A percentile compares a stretch with the other conserved stretches of the same genome.
phyloP scores from a whole-genome alignment of 768 basidiomycete species.

The Astraeus odoratus region DNA sequence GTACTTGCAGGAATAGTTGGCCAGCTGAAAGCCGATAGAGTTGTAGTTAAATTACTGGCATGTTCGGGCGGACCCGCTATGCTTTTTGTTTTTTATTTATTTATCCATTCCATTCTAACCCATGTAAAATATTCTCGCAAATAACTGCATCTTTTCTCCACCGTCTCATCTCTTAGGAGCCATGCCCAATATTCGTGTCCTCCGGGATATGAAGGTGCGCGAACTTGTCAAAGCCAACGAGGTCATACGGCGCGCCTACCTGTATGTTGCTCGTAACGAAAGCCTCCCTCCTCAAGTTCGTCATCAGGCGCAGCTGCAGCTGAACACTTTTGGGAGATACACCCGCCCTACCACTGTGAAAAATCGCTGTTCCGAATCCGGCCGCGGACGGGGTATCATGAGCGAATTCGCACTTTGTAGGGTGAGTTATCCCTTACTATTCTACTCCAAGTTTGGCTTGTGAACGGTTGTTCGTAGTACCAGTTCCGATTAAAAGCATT shows the following conservation, averaged over 20 bases:
- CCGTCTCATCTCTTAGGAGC: conserved; percentile 15
- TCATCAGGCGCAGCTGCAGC: conserved; percentile 89
- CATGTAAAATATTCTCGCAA: not conserved
- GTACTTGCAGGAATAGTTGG: not conserved
- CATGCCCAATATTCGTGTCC: conserved; percentile 43
- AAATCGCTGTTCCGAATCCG: conserved; percentile 82
- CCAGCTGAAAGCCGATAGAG: too few species aligned
- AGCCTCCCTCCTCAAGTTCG: conserved; percentile 82
- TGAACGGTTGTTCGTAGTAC: conserved; percentile 44
- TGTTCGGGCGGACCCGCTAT: too few species aligned
- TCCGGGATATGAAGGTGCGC: conserved; percentile 77
- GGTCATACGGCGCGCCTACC: conserved; percentile 80
- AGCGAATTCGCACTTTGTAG: conserved; percentile 84
- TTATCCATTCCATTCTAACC: conserved; percentile 6
- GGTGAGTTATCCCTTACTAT: conserved; percentile 33
- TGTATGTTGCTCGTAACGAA: conserved; percentile 90
- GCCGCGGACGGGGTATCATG: conserved; percentile 81
- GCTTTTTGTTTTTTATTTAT: too few species aligned
- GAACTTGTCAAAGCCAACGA: conserved; percentile 68
- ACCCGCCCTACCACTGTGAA: conserved; percentile 84
- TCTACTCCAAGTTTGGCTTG: not conserved
- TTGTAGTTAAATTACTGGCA: too few species aligned
- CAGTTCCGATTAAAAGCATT: conserved; percentile 88
- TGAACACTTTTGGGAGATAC: conserved; percentile 80
- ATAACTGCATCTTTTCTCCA: too few species aligned